A percentile compares a stretch with the other conserved stretches of the same genome.
Evolutionary conservation across 2,329 filamentous ascomycete species (phyloP).

Genomic region (Talaromyces albobiverticillius): DNA sequence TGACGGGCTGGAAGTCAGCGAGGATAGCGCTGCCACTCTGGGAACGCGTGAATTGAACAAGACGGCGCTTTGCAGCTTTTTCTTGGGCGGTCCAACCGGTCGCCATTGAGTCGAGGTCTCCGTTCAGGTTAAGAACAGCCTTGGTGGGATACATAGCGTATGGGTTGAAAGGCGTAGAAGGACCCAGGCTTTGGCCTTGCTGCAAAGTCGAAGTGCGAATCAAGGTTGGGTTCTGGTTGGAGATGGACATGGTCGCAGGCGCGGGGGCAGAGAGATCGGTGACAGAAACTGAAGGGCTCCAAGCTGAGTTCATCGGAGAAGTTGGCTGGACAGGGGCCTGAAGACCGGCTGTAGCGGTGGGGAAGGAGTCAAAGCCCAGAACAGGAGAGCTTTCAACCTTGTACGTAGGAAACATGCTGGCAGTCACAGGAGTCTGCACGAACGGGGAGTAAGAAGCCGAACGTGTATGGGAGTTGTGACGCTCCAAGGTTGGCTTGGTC

Average conservation of each 20-base stretch:
- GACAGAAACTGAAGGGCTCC: constrained; percentile 48
- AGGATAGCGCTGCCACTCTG: constrained; percentile 80
- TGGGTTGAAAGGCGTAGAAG: constrained; percentile 64
- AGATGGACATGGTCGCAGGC: constrained; percentile 43
- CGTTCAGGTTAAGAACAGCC: constrained; percentile 78
- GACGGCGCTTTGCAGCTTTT: constrained; percentile 70
- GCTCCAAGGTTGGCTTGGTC: constrained; percentile 50
- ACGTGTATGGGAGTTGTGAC: constrained; percentile 52
- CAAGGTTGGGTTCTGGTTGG: constrained; percentile 55
- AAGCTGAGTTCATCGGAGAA: constrained; percentile 47
- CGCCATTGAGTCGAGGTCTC: constrained; percentile 80
- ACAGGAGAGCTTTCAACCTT: constrained; percentile 39
- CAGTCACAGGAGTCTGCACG: constrained; percentile 47
- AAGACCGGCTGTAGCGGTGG: constrained; percentile 35
- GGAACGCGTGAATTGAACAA: constrained; percentile 82
- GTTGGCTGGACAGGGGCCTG: constrained; percentile 47
- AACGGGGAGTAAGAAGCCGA: constrained; percentile 52
- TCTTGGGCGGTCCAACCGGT: constrained; percentile 82
- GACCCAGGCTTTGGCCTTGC: constrained; percentile 49
- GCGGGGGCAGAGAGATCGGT: constrained; percentile 39
- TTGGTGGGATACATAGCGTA: constrained; percentile 81
- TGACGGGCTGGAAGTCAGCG: constrained; percentile 74
- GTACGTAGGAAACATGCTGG: constrained; percentile 38
- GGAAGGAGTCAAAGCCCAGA: constrained; percentile 41
- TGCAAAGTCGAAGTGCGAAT: constrained; percentile 67